Conservation (phyloP, 2,329 filamentous ascomycete genomes). For the Monilinia laxa region DNA sequence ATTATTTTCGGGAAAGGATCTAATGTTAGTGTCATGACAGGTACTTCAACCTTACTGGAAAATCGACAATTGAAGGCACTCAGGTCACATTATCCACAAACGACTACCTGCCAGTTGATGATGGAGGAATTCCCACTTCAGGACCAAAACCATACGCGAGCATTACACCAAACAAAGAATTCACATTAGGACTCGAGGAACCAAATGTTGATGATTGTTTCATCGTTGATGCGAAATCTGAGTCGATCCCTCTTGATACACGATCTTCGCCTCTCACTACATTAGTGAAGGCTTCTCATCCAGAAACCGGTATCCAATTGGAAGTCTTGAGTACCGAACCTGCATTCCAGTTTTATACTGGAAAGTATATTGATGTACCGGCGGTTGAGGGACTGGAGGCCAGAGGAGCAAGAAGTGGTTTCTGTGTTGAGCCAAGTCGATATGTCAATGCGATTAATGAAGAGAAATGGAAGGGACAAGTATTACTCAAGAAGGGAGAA, state of each 20-base stretch:
- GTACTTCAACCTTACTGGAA: constrained; percentile 64
- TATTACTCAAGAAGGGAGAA: constrained; percentile 79
- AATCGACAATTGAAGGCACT: constrained; percentile 61
- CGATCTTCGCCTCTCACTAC: constrained; percentile 58
- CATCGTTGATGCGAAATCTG: constrained; percentile 52
- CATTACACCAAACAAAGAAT: constrained; percentile 63
- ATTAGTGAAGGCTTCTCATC: constrained; percentile 72
- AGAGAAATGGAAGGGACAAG: constrained; percentile 75
- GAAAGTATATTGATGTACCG: constrained; percentile 77
- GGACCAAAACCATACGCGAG: constrained; percentile 62
- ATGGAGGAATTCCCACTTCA: constrained; percentile 68
- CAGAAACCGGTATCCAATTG: constrained; percentile 72
- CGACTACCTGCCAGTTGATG: constrained; percentile 72
- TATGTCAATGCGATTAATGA: constrained; percentile 88
- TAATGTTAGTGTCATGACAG: constrained; percentile 29
- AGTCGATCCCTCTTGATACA: constrained; percentile 51
- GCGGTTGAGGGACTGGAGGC: constrained; percentile 61
- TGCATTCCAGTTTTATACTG: constrained; percentile 96
- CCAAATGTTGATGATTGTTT: constrained; percentile 92
- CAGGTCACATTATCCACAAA: constrained; percentile 57
- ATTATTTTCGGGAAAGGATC: neutral
- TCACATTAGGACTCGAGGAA: constrained; percentile 63
- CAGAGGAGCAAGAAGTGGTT: constrained; percentile 68
- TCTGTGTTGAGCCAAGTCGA: constrained; percentile 89
- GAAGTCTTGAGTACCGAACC: constrained; percentile 91